Conservation (phyloP, 1,284 basidiomycete species). For the Ganoderma lucidum region DNA sequence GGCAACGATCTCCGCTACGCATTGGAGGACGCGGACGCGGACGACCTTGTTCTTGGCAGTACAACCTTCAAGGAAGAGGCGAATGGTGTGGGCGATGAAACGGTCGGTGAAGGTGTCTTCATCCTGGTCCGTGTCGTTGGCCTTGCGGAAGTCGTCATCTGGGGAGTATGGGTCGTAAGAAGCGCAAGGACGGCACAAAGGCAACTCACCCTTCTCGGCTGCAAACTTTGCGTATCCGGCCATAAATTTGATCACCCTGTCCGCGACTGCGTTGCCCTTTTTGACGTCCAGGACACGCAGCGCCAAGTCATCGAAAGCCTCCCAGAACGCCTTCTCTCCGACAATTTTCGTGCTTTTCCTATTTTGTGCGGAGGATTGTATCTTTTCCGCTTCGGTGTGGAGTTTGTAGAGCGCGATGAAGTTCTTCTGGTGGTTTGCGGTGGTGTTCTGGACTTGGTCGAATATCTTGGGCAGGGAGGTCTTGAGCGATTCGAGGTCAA, state of each 20-base stretch:
- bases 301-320: conserved; percentile 76
- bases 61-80: conserved; percentile 86
- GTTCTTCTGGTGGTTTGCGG: conserved; percentile 94
- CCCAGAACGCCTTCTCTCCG: conserved; percentile 87
- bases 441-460: conserved; percentile 84
- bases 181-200: neutral
- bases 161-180: neutral
- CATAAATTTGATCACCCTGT: conserved; percentile 87
- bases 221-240: conserved; percentile 85
- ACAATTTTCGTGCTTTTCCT: conserved; percentile 65
- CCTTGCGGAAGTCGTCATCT: conserved; percentile 47
- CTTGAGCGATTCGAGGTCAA: conserved; percentile 45
- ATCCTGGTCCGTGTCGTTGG: conserved; percentile 61
- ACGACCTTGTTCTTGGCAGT: conserved; percentile 91
- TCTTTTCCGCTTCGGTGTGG: conserved; percentile 69
- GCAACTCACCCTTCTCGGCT: conserved; percentile 75
- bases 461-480: conserved; percentile 65
- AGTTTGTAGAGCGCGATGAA: conserved; percentile 87
- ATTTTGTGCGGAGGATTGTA: conserved; percentile 62
- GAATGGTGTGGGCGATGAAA: conserved; percentile 78
- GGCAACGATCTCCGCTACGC: conserved; percentile 84
- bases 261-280: conserved; percentile 84
- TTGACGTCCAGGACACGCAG: conserved; percentile 81
- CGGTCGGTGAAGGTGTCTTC: conserved; percentile 77
- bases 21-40: conserved; percentile 81